phyloP scores from a whole-genome alignment of 805 yeast genomes.

The Teunomyces cretensis region DNA sequence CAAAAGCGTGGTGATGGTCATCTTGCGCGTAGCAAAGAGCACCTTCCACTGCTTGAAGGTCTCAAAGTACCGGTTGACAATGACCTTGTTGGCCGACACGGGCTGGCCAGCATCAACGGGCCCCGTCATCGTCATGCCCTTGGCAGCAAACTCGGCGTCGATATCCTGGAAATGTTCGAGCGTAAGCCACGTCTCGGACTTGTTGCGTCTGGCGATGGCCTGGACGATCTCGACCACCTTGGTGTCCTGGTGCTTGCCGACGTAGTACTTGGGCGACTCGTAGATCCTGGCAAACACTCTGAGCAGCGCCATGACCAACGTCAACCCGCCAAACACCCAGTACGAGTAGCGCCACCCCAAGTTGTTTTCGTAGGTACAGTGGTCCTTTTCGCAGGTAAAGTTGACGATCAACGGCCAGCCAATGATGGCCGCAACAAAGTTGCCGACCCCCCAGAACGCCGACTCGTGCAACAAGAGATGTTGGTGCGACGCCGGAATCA shows the following conservation, averaged over 20 bases:
- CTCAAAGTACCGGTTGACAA: neutral
- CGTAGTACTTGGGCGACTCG: slow-evolving; percentile 3
- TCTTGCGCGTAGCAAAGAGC: slow-evolving; percentile 1
- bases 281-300: slow-evolving; percentile 2
- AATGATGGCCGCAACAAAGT: slow-evolving; percentile 3
- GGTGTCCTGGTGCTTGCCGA: neutral
- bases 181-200: neutral
- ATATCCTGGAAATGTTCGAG: neutral
- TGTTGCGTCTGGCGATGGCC: slow-evolving; percentile 3
- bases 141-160: slow-evolving; percentile 1
- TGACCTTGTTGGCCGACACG: neutral
- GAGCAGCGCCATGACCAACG: neutral
- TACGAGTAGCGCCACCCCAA: slow-evolving; percentile 5
- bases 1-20: slow-evolving; percentile 2
- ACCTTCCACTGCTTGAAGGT: slow-evolving; percentile 4
- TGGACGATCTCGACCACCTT: slow-evolving; percentile 1
- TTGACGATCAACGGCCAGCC: slow-evolving; percentile 5
- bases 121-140: slow-evolving; percentile 1
- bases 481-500: slow-evolving; percentile 4
- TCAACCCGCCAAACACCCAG: slow-evolving; percentile 5
- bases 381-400: slow-evolving; percentile 1
- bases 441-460: slow-evolving; percentile 3
- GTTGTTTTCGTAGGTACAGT: slow-evolving; percentile 3
- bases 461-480: slow-evolving; percentile 4
- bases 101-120: neutral